Conservation (phyloP, 1,284 basidiomycete genomes). For the Anthracocystis walkeri region DNA sequence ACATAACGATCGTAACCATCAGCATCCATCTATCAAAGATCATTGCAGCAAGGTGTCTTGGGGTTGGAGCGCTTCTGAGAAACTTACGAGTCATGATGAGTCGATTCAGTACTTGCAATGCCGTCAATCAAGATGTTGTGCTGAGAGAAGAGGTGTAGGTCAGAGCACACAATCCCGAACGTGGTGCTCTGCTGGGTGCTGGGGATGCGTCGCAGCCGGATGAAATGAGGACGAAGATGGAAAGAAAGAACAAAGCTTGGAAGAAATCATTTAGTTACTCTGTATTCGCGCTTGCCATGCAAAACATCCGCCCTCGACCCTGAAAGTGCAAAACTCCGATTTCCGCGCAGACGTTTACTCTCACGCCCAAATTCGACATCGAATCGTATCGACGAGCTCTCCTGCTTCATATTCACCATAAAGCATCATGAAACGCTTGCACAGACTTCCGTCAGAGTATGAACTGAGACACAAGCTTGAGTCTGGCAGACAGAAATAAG, state of each 20-base stretch:
- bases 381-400: too few species aligned
- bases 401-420: too few species aligned
- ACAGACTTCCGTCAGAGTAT: too few species aligned
- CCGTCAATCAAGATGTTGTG: background rate
- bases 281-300: too few species aligned
- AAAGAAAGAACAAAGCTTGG: background rate
- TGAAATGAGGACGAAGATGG: background rate
- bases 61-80: background rate
- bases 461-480: too few species aligned
- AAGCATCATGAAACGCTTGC: too few species aligned
- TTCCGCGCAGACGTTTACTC: too few species aligned
- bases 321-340: too few species aligned
- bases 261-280: too few species aligned
- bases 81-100: conserved; percentile 4
- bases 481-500: too few species aligned
- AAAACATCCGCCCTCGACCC: too few species aligned
- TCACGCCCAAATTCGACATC: too few species aligned
- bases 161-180: background rate
- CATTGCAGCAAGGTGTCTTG: background rate
- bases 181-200: conserved; percentile 6
- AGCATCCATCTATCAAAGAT: background rate
- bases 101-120: background rate
- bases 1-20: background rate
- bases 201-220: background rate
- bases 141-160: background rate